Base-by-base conservation (phyloP, 1,139 yeast species). In the Kodamaea arcana region DNA sequence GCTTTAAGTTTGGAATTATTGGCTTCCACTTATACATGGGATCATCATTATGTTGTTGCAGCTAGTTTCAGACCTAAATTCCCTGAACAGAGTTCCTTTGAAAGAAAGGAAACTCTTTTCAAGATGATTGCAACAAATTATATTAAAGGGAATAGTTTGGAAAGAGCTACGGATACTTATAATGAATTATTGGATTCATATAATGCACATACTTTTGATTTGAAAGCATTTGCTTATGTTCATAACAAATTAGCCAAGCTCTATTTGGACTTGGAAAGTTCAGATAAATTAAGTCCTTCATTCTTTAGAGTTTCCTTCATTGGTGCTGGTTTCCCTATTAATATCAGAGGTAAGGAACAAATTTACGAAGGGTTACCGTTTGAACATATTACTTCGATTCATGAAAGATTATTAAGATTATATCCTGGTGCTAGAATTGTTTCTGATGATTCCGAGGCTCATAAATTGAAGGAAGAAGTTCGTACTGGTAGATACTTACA, bases 361-460 rank as follows among this genome's bases (percentile, higher is more conserved):
- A 82, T 87, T 37, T 85, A 82, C 54, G 95, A 87, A 60, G 95
- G 95, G 11, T 68, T 80, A 35, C 90, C 95, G 18, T 87, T 85
- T 61, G 96, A 87, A 54, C 94, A 85, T 56, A 80, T 87, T 37
- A 81, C 88, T 4, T 80, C 94, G 2, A 83, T 87, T 54, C 90
- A 84, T 48, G 87, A 82, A 50, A 70, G 95, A 47, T 64, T 87
- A 44, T 71, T 81, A 49, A 75, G 80, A 52, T 62, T 84, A 31
- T 85, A 85, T 56, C 94, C 94, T 17, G 95, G 95, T 34, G 87
- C 95, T 1, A 74, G 82, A 39, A 78, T 86, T 41, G 68, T 86
- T 21, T 65, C 78, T 31, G 78, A 75, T 43, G 90, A 83, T 51
- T 66, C 67, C n/a, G 83, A 81, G 44, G 83, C 83, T 2, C 66